phyloP scores from a whole-genome alignment of 2,329 filamentous ascomycete species.

The Colletotrichum liaoningense region DNA sequence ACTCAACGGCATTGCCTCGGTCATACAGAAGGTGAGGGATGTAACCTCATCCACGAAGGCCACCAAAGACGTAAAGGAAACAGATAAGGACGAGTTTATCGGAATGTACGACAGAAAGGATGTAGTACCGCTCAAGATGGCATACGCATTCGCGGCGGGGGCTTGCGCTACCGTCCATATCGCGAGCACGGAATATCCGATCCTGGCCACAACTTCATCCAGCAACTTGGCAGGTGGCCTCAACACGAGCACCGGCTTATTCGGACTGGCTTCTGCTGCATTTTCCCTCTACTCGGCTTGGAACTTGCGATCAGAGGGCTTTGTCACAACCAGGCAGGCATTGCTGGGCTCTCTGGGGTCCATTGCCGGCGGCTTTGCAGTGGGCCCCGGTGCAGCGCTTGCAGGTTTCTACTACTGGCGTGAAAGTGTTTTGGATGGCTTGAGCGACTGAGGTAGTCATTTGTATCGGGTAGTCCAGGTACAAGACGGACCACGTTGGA shows the following conservation, averaged over 20 bases:
- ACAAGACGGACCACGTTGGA: neutral
- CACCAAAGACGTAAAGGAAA: neutral
- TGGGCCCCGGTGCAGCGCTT: neutral
- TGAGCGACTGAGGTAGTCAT: neutral
- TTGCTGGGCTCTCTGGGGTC: neutral
- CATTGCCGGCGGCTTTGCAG: neutral
- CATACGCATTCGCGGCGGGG: neutral
- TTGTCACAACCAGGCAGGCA: constrained; percentile 3
- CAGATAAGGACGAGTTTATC: neutral
- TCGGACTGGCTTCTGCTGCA: neutral
- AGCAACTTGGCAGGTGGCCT: neutral
- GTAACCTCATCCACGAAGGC: neutral
- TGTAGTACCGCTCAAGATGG: neutral
- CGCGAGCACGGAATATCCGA: neutral
- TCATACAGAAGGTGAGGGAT: neutral
- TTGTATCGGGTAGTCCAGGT: too few species aligned
- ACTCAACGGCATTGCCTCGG: neutral
- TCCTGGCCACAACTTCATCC: neutral
- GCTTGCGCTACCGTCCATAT: neutral
- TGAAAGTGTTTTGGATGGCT: neutral
- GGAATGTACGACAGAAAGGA: constrained; percentile 22
- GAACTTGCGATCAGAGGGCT: neutral
- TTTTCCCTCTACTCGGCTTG: neutral
- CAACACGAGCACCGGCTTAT: constrained; percentile 28
- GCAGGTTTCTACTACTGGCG: constrained; percentile 18